Evolutionary conservation across 306 rosid genomes (phyloP), one percentile per base, ranked within the genome.

Genomic region (Crataegus laevigata): DNA sequence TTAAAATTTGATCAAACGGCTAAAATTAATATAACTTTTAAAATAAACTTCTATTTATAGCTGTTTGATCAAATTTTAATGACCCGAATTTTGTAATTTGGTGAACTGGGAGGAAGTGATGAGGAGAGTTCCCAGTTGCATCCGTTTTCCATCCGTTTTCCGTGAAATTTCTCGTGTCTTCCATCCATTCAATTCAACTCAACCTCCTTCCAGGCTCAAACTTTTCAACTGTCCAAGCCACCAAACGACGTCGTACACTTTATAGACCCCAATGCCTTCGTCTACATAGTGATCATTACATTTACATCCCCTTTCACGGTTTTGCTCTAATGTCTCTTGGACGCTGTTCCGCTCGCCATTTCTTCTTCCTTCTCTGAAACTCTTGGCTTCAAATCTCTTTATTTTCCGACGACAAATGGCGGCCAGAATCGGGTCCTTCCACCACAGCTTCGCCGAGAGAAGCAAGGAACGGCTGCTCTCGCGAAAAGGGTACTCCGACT

Each of bases 381-480:
- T 25, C 64, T 58, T 4, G 54, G 8, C 47, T 19, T 10, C 4
- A 3, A n/a, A 25, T 70, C 26, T 70, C 45, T 38, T 21, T 11
- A 19, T 62, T 26, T 3, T 43, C 51, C 51, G 9, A 47, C 54
- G 28, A 63, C 38, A 45, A 76, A 80, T 80, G 89, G 64, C 83
- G 4, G 70, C 80, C 40, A 86, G 58, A 67, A 66, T 75, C 4
- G 98, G 94, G 30, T 85, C 92, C 0, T 76, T 86, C 19, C 77
- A 90, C 68, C 90, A 84, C 40, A 93, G 91, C 73, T 82, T 93
- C n/a, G 59, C 69, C 13, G 93, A 93, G 70, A 88, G 67, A 28
- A 81, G 87, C 85, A 89, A 78, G 75, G 96, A 91, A 58, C 82
- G 84, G 59, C 80, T 88, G 22, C 82, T 89, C 2, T 78, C 82